phyloP scores from a whole-genome alignment of 2,329 filamentous ascomycete genomes.

The Tolypocladium album region DNA sequence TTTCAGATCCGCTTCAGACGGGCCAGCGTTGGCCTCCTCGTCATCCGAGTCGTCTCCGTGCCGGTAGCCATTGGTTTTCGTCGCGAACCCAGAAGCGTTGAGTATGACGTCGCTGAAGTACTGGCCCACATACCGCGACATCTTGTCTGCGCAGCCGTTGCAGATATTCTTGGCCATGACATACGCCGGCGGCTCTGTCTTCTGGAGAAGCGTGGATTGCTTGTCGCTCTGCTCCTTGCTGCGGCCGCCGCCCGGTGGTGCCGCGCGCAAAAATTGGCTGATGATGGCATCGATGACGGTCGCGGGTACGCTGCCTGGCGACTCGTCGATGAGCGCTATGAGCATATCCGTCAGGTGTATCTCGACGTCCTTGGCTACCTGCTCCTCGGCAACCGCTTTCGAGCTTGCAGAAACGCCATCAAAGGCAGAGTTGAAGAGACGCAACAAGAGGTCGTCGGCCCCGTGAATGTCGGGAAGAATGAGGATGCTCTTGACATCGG shows the following conservation, averaged over 20 bases:
- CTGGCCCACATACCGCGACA: slow-evolving; percentile 87
- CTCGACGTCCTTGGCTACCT: slow-evolving; percentile 86
- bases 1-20: slow-evolving; percentile 73
- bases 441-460: slow-evolving; percentile 65
- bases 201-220: slow-evolving; percentile 74
- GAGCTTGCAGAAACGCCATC: slow-evolving; percentile 77
- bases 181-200: slow-evolving; percentile 85
- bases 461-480: slow-evolving; percentile 81
- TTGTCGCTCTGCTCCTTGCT: slow-evolving; percentile 58
- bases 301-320: slow-evolving; percentile 56
- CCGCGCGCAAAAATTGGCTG: slow-evolving; percentile 87
- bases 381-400: slow-evolving; percentile 65
- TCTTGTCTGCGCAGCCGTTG: slow-evolving; percentile 80
- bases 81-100: slow-evolving; percentile 59
- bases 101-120: slow-evolving; percentile 97
- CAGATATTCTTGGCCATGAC: slow-evolving; percentile 95
- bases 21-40: slow-evolving; percentile 47
- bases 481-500: slow-evolving; percentile 89
- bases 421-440: slow-evolving; percentile 82
- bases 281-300: slow-evolving; percentile 88
- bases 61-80: slow-evolving; percentile 45
- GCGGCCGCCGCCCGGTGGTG: slow-evolving; percentile 54
- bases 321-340: slow-evolving; percentile 79
- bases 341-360: slow-evolving; percentile 84
- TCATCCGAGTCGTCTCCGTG: slow-evolving; percentile 55